These are phyloP conservation scores for Talaromyces liani DNA, from an alignment of 495 filamentous ascomycete species.

Conservation along the genomic window DNA sequence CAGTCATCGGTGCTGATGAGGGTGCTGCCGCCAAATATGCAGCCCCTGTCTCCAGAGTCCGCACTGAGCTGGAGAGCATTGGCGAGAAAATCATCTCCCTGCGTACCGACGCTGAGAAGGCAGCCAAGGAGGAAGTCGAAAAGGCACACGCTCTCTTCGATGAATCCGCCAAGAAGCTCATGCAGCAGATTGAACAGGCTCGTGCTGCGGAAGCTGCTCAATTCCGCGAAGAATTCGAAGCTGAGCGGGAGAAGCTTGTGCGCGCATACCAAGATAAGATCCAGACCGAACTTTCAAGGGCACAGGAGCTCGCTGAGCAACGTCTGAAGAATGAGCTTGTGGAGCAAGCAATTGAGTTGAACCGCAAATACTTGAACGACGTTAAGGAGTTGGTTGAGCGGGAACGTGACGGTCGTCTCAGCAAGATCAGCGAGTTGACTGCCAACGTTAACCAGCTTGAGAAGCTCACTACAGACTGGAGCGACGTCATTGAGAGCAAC, in stretches of 20 bases:
- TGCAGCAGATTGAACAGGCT: conserved; percentile 60
- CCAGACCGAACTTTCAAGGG: conserved; percentile 63
- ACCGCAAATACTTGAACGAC: conserved; percentile 70
- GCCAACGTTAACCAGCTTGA: conserved; percentile 71
- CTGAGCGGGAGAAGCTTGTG: conserved; percentile 71
- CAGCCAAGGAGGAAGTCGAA: conserved; percentile 70
- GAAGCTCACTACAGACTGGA: conserved; percentile 76
- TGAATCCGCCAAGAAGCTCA: conserved; percentile 67
- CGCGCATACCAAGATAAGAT: conserved; percentile 73
- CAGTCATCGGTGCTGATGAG: conserved; percentile 76
- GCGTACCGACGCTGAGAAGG: conserved; percentile 55
- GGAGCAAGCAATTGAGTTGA: conserved; percentile 82
- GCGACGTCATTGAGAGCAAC: conserved; percentile 77
- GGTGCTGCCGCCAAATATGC: conserved; percentile 64
- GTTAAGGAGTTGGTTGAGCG: conserved; percentile 77
- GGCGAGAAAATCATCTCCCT: conserved; percentile 64
- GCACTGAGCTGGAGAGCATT: conserved; percentile 70
- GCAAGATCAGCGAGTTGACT: conserved; percentile 76
- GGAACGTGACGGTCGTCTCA: conserved; percentile 80
- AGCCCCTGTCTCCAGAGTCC: conserved; percentile 70
- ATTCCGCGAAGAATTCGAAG: conserved; percentile 84
- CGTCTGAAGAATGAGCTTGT: conserved; percentile 76
- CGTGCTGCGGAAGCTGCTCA: conserved; percentile 67
- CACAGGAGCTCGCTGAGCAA: conserved; percentile 69
- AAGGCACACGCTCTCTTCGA: conserved; percentile 70